Evolutionary conservation across 2,329 filamentous ascomycete genomes (phyloP), one percentile per base, ranked within the genome.

Genomic region (Tolypocladium cylindrosporum): DNA sequence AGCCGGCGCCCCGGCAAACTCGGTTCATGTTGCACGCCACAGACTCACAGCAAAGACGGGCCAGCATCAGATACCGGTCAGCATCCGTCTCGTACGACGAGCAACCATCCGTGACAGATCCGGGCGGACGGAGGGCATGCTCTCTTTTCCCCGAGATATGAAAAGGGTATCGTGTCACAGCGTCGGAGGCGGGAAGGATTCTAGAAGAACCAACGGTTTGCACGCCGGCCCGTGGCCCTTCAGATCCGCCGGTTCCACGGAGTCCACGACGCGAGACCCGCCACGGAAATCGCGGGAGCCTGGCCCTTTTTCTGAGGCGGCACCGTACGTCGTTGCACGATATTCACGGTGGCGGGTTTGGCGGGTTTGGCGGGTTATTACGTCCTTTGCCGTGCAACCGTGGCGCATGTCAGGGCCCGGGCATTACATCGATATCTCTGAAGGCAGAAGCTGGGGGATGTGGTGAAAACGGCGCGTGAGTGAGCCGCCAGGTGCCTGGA

Each of bases 331-430:
- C 42, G 52, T 55, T 19, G 42, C 52, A 55, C 56, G 40, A 42
- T 36, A 50, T 55, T 51, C 13, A 37, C 16, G 19, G 56, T 19
- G 39, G 34, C 34, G 50, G 21, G 43, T 36, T 10, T 11, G 5
- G 19, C 21, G 41, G 21, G 48, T 31, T 11, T 8, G 19, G 34
- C 41, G 21, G 48, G 48, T 14, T 37, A 9, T 37, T 51, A 31
- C 27, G 11, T n/a, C 41, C 19, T n/a, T 41, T 52, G 34, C 19
- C 11, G 40, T 55, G 56, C 41, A 21, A 50, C 31, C 24, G 36
- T 48, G 56, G 56, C 56, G 42, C 36, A 55, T 48, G 56, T 39
- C 56, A 58, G 51, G 51, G 24, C 56, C 56, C 56, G 42, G 42
- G 21, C 21, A 19, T 5, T 8, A 37, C 52, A 27, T 27, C 10